Conservation (phyloP, 23 red algal genomes). For the Gracilariopsis chorda region DNA sequence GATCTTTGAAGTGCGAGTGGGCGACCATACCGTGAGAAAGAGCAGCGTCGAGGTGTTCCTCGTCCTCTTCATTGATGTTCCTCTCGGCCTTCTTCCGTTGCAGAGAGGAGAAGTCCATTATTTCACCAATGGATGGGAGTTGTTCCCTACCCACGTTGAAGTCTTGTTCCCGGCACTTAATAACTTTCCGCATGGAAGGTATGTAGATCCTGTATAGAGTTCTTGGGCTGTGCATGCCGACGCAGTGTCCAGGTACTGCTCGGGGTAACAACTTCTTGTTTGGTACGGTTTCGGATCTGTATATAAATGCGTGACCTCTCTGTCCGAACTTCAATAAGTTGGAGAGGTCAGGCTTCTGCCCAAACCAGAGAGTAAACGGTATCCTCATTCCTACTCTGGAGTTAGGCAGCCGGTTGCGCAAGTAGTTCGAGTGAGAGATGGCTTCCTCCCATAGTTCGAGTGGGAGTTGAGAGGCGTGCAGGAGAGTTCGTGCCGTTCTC, state of each 20-base stretch:
- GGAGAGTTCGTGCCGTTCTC: not conserved
- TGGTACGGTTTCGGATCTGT: not conserved
- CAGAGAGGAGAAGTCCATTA: no score
- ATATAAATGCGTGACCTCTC: not conserved
- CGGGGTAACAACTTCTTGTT: not conserved
- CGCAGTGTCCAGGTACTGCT: not conserved
- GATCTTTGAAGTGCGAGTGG: no score
- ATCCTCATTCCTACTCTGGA: not conserved
- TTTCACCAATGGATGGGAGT: no score
- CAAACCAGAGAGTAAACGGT: not conserved
- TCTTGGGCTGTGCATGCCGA: not conserved
- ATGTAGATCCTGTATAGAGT: not conserved
- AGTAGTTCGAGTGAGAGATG: not conserved
- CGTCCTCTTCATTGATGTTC: no score
- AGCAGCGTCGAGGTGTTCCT: no score
- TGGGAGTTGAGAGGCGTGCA: not conserved
- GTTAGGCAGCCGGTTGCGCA: not conserved
- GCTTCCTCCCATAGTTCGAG: not conserved
- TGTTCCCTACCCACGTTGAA: no score
- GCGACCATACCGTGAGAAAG: no score
- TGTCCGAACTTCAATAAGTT: not conserved
- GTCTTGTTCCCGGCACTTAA: not conserved
- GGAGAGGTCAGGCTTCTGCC: not conserved
- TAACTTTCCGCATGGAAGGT: not conserved
- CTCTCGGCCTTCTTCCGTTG: no score